Percentiles rank a stretch among this genome's conserved stretches.
These are phyloP conservation scores for Phlyctochytrium planicorne DNA, from an alignment of 192 early-diverging fungal species.

Conservation along the genomic window DNA sequence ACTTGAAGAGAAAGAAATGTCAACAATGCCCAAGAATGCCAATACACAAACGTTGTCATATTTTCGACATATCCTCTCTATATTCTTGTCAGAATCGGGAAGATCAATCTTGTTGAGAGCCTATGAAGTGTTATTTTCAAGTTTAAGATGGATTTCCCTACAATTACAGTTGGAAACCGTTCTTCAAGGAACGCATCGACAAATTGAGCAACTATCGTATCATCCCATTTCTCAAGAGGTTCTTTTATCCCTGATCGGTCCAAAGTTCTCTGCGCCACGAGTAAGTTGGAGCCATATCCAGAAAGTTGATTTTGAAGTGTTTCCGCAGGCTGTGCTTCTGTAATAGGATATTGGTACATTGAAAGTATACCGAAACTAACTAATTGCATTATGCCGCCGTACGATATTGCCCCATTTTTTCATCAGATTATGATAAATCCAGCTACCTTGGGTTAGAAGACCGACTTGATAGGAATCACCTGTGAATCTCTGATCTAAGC, in stretches of 20 bases:
- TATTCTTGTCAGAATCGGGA: conserved; percentile 80
- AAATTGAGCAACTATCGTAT: conserved; percentile 53
- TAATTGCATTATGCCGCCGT: conserved; percentile 63
- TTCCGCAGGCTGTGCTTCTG: conserved; percentile 36
- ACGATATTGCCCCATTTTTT: conserved; percentile 68
- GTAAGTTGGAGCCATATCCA: conserved; percentile 61
- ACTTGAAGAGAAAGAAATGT: conserved; percentile 4
- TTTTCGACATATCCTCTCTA: conserved; percentile 70
- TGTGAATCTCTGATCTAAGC: conserved; percentile 72
- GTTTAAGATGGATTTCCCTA: conserved; percentile 19
- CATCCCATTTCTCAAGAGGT: conserved; percentile 65
- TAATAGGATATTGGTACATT: background rate
- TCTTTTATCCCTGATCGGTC: conserved; percentile 56
- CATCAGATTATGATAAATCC: conserved; percentile 72
- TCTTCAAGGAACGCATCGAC: conserved; percentile 71
- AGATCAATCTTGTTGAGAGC: conserved; percentile 87
- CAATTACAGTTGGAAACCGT: conserved; percentile 79
- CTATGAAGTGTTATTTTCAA: conserved; percentile 10
- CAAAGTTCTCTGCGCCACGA: conserved; percentile 43
- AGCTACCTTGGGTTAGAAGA: conserved; percentile 11
- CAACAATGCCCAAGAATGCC: background rate
- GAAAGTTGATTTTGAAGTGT: conserved; percentile 57
- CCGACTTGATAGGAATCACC: too few relatives aligned
- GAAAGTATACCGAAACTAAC: conserved; percentile 24
- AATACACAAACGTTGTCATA: conserved; percentile 55